Base-by-base conservation (phyloP, 176 grass and related monocot genomes). In the Aegilops speltoides region DNA sequence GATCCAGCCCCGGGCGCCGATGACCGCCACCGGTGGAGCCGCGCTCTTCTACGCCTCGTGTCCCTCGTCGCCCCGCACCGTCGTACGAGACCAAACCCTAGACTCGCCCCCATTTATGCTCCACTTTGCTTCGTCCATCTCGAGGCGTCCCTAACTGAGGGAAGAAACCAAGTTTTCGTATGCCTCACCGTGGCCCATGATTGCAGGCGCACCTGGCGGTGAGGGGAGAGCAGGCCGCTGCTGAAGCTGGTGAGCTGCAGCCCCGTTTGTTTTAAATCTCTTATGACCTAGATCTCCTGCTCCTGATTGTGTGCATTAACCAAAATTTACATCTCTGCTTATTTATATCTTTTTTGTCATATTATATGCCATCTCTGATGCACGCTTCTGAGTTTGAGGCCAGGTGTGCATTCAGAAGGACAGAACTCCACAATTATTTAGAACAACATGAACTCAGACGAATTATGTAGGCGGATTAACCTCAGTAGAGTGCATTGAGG, bases 181-280 rank as follows among this genome's bases (percentile, higher is more conserved):
- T 72, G 79, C 50, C 60, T 86, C 46, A 79, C 66, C 48, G 46
- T 45, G 33, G 37, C 46, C 28, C 20, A 60, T 85, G 79, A 57
- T 83, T 90, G 84, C 89, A 96, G 96, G 92, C 82, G 54, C 79
- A 91, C 84, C 84, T 96, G 81, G 93, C 91, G 65, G 76, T 89
- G 81, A 84, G 73, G 16, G 83, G 57, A 64, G 86, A 92, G 59
- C 89, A 93, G n/a, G 33, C 84, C 52, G 68, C 83, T 64, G 74
- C 73, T 68, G 85, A 90, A 84, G 85, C 90, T 68, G 96, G 96
- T 98, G 85, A 89, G 91, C 76, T 86, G 23, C 48, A 26, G 17
- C 20, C 64, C 46, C 50, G 23, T 85, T 17, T 37, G 71, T 57
- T 60, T 68, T 20, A 76, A 32, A 54, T 56, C 26, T 68, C 17